Base-by-base conservation (phyloP, 192 early-diverging fungal species). In the Backusella liffmaniae region DNA sequence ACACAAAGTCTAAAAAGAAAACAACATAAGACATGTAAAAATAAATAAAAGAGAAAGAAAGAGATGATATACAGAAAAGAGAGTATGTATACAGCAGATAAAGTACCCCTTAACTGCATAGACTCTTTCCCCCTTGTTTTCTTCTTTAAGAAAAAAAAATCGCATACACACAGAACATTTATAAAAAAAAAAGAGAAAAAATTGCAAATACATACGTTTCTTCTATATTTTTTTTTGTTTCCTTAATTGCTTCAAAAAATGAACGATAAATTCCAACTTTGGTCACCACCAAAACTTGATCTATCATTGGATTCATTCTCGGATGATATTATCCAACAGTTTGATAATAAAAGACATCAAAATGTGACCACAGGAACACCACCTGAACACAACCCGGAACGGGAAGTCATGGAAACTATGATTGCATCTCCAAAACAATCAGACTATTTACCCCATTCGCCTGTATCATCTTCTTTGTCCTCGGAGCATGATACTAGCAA, bases 261-360 rank as follows among this genome's bases (percentile, higher is more conserved):
- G 56, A 59, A 59, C 56, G 36, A 23, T 37, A 68, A 39, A 41
- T 70, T 70, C 16, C 69, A 46, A 13, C 42, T 70, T 32, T 70
- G 69, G 69, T 42, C 69, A 30, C 70, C 70, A 71, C 70, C 70
- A 15, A 41, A 30, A 71, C 29, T 71, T 10, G 70, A 71, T 12
- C 29, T 71, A 18, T 71, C 70, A 32, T 32, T 71, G 12, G 70
- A 71, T 18, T 71, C 70, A 30, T 71, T 71, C 29, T 71, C 70
- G 13, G 42, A 44, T 71, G 70, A 71, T 71, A 12, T 71, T 15
- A 26, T 71, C 15, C 21, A 44, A 18, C 36, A 71, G 21, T 71
- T 71, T 49, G 70, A 71, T 44, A 71, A 18, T 21, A 36, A 67
- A 12, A 67, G 16, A 36, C 7, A 29, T 62, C 56, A 62, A 62